Evolutionary conservation across 371 early-diverging fungal species (phyloP).

Genomic region (Capniomyces stellatus): DNA sequence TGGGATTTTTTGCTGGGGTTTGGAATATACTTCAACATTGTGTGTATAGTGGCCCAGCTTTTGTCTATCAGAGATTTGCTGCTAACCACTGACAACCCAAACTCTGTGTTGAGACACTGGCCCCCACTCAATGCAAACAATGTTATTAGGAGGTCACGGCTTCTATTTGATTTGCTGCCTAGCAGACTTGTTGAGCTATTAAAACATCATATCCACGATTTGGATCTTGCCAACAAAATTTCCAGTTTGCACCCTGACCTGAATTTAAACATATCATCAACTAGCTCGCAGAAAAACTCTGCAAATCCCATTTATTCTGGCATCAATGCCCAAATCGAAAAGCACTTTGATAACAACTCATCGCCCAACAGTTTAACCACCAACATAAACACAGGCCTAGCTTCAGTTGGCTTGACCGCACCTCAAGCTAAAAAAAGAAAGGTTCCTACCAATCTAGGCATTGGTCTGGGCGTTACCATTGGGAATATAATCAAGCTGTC

Average conservation of each 20-base stretch:
- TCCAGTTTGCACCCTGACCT: background rate
- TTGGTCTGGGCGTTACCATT: no score
- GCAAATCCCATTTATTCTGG: no score
- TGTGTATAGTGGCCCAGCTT: slow-evolving; percentile 73
- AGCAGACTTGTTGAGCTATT: background rate
- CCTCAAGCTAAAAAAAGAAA: no score
- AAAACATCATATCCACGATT: background rate
- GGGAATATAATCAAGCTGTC: no score
- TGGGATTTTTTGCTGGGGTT: slow-evolving; percentile 87
- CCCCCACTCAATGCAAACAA: slow-evolving; percentile 55
- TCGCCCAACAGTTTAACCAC: no score
- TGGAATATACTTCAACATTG: slow-evolving; percentile 79
- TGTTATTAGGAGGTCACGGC: slow-evolving; percentile 39
- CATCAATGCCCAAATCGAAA: no score
- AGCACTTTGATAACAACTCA: no score
- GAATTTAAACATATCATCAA: background rate
- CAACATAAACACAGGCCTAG: no score
- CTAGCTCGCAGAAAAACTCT: no score
- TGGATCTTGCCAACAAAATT: background rate
- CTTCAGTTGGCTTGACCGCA: no score
- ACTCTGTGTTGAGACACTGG: slow-evolving; percentile 52
- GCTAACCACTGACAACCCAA: slow-evolving; percentile 38
- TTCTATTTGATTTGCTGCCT: slow-evolving; percentile 25
- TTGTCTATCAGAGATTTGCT: slow-evolving; percentile 54
- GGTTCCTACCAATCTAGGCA: no score